Conservation (phyloP, 1,139 yeast genomes). For the Saccharomyces pastorianus region DNA sequence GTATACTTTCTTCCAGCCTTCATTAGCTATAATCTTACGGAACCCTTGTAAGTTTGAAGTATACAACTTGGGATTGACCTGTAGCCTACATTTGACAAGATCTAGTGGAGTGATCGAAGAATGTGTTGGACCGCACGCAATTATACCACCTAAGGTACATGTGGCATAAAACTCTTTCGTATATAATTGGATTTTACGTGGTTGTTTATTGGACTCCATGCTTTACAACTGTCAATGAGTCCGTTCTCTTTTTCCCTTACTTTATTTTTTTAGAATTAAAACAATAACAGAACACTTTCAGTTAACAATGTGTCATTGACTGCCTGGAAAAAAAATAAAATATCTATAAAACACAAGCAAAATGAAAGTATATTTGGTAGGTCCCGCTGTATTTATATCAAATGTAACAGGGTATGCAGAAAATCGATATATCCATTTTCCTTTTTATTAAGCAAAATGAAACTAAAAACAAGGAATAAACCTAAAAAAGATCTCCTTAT, state of each 20-base stretch:
- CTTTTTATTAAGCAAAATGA: neutral
- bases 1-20: slow-evolving; percentile 66
- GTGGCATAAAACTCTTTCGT: slow-evolving; percentile 69
- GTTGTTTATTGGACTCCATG: neutral
- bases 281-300: neutral
- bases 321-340: neutral
- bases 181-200: slow-evolving; percentile 36
- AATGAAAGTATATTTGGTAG: neutral
- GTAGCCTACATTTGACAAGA: slow-evolving; percentile 85
- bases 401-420: neutral
- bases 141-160: slow-evolving; percentile 80
- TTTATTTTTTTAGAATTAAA: neutral
- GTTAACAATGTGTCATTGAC: neutral
- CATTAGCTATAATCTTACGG: slow-evolving; percentile 58
- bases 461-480: neutral
- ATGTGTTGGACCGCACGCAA: slow-evolving; percentile 95
- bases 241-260: neutral
- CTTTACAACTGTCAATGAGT: slow-evolving; percentile 1
- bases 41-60: slow-evolving; percentile 72
- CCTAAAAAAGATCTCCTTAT: neutral
- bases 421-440: neutral
- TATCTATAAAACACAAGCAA: neutral
- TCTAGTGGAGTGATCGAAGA: slow-evolving; percentile 88
- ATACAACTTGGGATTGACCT: slow-evolving; percentile 68
- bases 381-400: neutral